phyloP scores from a whole-genome alignment of 148 eudicot species.

The Rhododendron kiyosumense region DNA sequence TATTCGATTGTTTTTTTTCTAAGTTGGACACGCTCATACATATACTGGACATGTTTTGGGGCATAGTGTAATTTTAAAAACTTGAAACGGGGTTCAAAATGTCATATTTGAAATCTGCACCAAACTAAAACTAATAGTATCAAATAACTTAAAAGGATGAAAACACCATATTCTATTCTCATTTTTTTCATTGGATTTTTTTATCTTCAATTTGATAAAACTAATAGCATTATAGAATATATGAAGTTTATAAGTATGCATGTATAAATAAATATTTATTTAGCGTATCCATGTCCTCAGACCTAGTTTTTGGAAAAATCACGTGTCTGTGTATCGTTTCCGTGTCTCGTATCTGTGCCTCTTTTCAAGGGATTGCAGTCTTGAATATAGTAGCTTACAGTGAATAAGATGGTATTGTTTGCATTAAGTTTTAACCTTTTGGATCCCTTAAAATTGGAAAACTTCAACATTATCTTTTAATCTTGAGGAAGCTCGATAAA shows the following conservation, averaged over 20 bases:
- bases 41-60: not conserved
- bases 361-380: not conserved
- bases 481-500: not conserved
- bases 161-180: not conserved
- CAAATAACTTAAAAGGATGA: not conserved
- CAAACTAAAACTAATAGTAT: not conserved
- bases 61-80: not conserved
- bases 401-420: not conserved
- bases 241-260: not conserved
- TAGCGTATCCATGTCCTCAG: not conserved
- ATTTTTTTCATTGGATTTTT: not conserved
- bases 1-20: not conserved
- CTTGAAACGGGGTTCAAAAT: not conserved
- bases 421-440: not conserved
- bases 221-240: not conserved
- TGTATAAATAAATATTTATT: too few relatives aligned
- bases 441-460: not conserved
- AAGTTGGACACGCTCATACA: not conserved
- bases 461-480: not conserved
- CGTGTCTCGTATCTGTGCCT: not conserved
- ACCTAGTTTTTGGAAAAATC: not conserved
- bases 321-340: not conserved
- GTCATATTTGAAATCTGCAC: not conserved
- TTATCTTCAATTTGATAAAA: not conserved
- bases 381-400: not conserved